phyloP scores from a whole-genome alignment of 2,329 filamentous ascomycete genomes.

The Beauveria rudraprayagi region DNA sequence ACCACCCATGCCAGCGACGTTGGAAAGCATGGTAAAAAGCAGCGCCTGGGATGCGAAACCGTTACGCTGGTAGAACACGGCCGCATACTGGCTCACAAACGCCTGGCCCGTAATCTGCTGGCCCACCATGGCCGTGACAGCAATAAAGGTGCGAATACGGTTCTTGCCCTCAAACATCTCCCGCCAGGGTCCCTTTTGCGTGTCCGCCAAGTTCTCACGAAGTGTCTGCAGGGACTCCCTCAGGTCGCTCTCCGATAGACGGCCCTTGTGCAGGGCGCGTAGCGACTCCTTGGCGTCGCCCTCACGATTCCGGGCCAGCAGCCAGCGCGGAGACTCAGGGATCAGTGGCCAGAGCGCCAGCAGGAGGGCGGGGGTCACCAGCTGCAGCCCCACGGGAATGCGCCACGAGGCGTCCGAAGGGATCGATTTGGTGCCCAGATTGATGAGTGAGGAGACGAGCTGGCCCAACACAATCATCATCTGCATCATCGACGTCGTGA shows the following conservation, averaged over 20 bases:
- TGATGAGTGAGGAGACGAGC: slow-evolving; percentile 20
- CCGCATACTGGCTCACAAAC: slow-evolving; percentile 20
- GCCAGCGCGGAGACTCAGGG: slow-evolving; percentile 39
- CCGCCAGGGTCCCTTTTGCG: slow-evolving; percentile 16
- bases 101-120: slow-evolving; percentile 26
- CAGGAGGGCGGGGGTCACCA: slow-evolving; percentile 30
- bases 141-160: slow-evolving; percentile 18
- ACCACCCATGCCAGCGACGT: slow-evolving; percentile 11
- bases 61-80: slow-evolving; percentile 22
- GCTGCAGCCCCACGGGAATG: slow-evolving; percentile 36
- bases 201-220: slow-evolving; percentile 13
- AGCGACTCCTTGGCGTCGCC: slow-evolving; percentile 27
- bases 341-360: slow-evolving; percentile 27
- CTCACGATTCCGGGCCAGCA: slow-evolving; percentile 27
- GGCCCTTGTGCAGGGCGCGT: slow-evolving; percentile 21
- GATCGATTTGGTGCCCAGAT: slow-evolving; percentile 20
- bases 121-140: slow-evolving; percentile 22
- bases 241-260: slow-evolving; percentile 20
- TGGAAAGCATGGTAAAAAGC: slow-evolving; percentile 18
- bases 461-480: slow-evolving; percentile 21
- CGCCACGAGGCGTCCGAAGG: slow-evolving; percentile 27
- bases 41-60: slow-evolving; percentile 19
- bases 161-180: slow-evolving; percentile 18
- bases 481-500: slow-evolving; percentile 22
- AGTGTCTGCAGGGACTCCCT: slow-evolving; percentile 16